Base-by-base conservation (phyloP, 176 grass and related monocot species). In the Oryza rufipogon region DNA sequence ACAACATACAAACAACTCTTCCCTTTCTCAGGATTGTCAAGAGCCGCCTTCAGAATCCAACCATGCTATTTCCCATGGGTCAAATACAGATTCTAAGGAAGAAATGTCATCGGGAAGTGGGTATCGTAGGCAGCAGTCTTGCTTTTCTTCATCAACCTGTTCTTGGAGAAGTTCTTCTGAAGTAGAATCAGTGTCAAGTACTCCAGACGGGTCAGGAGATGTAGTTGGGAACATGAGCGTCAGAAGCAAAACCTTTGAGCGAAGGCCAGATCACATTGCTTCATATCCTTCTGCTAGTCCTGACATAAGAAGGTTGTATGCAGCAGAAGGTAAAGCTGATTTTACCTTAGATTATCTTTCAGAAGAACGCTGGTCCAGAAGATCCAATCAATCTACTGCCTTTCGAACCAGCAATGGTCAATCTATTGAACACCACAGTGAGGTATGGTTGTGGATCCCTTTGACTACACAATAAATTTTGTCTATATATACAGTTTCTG, bases 1-100 rank as follows among this genome's bases (percentile, higher is more conserved):
- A 78, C 36, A 38, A 56, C 41, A 73, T 36, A 39, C 28, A 80
- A 70, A 77, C 58, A 82, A 30, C 11, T 77, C 33, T 33, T 82
- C 45, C 65, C 22, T 32, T 82, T 73, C 11, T 48, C 68, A 90
- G 88, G 83, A 86, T 73, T 90, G 49, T 78, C 66, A 78, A 82
- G 46, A 22, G 33, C 4, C 33, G 16, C 22, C 79, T 60, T 77
- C 26, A 1, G 74, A 73, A 20, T 26, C 73, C 83, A 86, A 78
- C 19, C 41, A 74, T 86, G 84, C 49, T 68, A 61, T 58, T 90
- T 36, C 38, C 36, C 46, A 34, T 66, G 34, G 83, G 28, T 73
- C 83, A 38, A 46, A 73, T 82, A 25, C 68, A 90, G 75, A 64
- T 89, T 65, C 46, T 15, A 67, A 78, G 67, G 78, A 90, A 78